A percentile compares a stretch with the other conserved stretches of the same genome.
These are phyloP conservation scores for Lindgomyces ingoldianus DNA, from an alignment of 495 filamentous ascomycete species.

Conservation along the genomic window DNA sequence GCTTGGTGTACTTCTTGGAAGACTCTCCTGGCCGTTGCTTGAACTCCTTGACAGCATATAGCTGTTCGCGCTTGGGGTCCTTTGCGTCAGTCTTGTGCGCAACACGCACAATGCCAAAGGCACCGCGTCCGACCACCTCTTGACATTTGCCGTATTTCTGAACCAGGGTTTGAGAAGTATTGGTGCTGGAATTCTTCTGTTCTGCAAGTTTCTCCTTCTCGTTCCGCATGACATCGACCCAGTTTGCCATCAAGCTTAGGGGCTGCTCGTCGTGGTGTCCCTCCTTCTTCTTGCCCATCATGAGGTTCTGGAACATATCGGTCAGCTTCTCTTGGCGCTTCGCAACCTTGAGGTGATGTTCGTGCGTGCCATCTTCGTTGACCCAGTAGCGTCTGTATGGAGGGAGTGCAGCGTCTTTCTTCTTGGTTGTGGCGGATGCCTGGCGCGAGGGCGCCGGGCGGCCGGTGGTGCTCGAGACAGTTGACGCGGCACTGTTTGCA, in stretches of 20 bases:
- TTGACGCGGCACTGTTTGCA: conserved; percentile 16
- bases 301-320: conserved; percentile 83
- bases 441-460: conserved; percentile 34
- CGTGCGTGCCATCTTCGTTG: conserved; percentile 68
- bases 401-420: conserved; percentile 32
- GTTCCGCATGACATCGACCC: conserved; percentile 89
- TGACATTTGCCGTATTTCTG: conserved; percentile 99
- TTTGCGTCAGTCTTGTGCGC: conserved; percentile 91
- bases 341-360: conserved; percentile 81
- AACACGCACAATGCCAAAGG: conserved; percentile 95
- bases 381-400: conserved; percentile 60
- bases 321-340: conserved; percentile 93
- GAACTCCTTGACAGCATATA: conserved; percentile 98
- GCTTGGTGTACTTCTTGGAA: conserved; percentile 95
- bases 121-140: conserved; percentile 94
- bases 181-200: conserved; percentile 76
- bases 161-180: conserved; percentile 77
- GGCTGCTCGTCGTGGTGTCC: conserved; percentile 74
- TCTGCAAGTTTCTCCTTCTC: conserved; percentile 76
- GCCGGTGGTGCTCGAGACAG: background rate
- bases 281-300: conserved; percentile 72
- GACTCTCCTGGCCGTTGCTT: conserved; percentile 90
- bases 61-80: conserved; percentile 78
- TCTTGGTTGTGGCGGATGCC: conserved; percentile 37
- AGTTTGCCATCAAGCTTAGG: conserved; percentile 88